Base-by-base conservation (phyloP, 176 grass and related monocot species). In the Avena sativa region DNA sequence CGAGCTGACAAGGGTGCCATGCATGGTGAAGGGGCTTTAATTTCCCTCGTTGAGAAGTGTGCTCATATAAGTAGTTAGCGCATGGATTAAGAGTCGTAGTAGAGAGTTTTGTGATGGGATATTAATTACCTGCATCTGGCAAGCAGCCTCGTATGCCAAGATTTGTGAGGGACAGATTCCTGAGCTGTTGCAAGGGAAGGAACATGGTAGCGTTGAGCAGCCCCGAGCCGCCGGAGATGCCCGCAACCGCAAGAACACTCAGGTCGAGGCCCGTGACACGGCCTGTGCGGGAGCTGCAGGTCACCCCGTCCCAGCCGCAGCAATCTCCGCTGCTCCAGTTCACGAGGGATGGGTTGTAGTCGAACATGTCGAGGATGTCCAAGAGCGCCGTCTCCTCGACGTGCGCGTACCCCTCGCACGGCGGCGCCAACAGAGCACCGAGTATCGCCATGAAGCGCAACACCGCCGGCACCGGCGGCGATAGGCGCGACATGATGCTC, bases 141-240 rank as follows among this genome's bases (percentile, higher is more conserved):
- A 23, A 0, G 19, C 76, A 43, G 14, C 76, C 76, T 4, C 32
- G 32, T 32, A 32, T 79, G 10, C 1, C 3, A n/a, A 47, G 11
- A 38, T 49, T 1, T 1, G 13, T 16, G 43, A 81, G 6, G 12
- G 21, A 50, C 43, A 81, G 59, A 32, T 2, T 49, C 3, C 48
- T 44, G 7, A 81, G 79, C 2, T 68, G 25, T 5, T 32, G 25
- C 21, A 81, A 66, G 40, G 59, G 60, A 30, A 81, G 60, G 60
- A 81, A 81, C 21, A 49, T 50, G 10, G 44, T 50, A 12, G 79
- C 15, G 43, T 81, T 81, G 44, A 81, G 44, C 6, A 44, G 34
- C 2, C 11, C 11, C 4, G n/a, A 11, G 32, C 32, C 32, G 59
- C 1, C 7, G 59, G 19, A 11, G 8, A 9, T 9, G 9, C 0